Conservation (phyloP, 192 early-diverging fungal genomes). For the Powellomyces hirtus region DNA sequence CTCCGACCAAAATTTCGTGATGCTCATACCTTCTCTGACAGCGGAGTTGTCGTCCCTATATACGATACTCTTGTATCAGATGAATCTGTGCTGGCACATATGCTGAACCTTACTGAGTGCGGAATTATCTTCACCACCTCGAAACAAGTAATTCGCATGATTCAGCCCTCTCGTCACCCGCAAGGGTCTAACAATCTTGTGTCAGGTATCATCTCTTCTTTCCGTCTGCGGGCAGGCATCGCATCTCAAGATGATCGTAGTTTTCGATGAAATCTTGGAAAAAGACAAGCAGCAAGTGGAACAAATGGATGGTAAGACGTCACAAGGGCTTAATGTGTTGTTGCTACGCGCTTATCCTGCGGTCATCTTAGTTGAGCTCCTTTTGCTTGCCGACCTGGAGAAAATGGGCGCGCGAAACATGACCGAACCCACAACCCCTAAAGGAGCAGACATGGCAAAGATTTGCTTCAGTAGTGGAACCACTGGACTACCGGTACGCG, state of each 20-base stretch:
- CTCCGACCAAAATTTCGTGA: no score
- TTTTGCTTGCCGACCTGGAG: constrained; percentile 64
- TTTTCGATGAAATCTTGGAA: constrained; percentile 59
- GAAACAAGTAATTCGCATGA: constrained; percentile 35
- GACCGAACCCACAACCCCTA: constrained; percentile 46
- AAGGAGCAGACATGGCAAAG: constrained; percentile 66
- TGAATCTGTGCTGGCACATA: constrained; percentile 60
- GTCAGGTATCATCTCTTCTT: no score
- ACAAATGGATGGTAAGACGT: neutral
- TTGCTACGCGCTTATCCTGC: neutral
- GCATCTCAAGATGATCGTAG: constrained; percentile 68
- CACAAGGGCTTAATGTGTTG: neutral
- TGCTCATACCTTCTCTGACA: no score
- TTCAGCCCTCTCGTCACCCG: no score
- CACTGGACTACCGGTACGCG: constrained; percentile 58
- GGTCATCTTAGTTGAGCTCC: constrained; percentile 32
- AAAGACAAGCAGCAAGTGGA: constrained; percentile 21
- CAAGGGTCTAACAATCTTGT: no score
- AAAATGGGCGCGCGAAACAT: constrained; percentile 49
- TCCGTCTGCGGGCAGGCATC: constrained; percentile 61
- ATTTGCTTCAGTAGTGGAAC: constrained; percentile 87
- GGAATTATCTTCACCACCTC: constrained; percentile 53
- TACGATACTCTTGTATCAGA: constrained; percentile 75
- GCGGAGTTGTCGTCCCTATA: constrained; percentile 78
- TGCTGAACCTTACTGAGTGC: constrained; percentile 74